Base-by-base conservation (phyloP, 257 asterid species). In the Primulina tabacum region DNA sequence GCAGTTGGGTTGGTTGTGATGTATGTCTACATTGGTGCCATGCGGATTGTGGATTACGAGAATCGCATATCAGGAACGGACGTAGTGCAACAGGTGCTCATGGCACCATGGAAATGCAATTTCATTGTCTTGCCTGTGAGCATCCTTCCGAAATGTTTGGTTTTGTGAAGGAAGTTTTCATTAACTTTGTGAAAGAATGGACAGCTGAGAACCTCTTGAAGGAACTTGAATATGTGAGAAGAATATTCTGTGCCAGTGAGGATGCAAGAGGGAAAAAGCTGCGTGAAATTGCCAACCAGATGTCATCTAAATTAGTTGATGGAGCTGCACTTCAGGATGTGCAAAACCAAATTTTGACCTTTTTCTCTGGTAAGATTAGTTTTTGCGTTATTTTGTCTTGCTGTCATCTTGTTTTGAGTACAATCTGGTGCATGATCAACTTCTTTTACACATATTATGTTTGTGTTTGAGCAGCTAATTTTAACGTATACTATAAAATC, bases 141-240 rank as follows among this genome's bases (percentile, higher is more conserved):
- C 99, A 90, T 82, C 97, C 96, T 65, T 93, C 99, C 65, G 99
- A 93, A 82, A 93, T 93, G 99, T 93, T 90, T 65, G 99, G 99
- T 64, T 93, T 93, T 67, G 96, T 93, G 40, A 93, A 93, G 80
- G 99, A 89, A 81, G 99, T 90, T 76, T 93, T 93, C 79, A 89
- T 75, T 75, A 93, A 82, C 83, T 93, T 89, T 77, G 78, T 88
- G 56, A 85, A 86, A 79, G 92, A 87, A 72, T 93, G 99, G 99
- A 89, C 83, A 0, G 82, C 83, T n/a, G 99, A 90, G 72, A 84
- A 85, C 55, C 95, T 93, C 58, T 81, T 83, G 35, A 82, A 87
- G 73, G 99, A 93, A 80, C 92, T 93, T 64, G 96, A 89, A 76
- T 83, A 86, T 30, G 96, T 90, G 30, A 84, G 88, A 69, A 86